These are phyloP conservation scores for Hemileccinum impolitum DNA, from an alignment of 768 basidiomycete genomes.

Conservation along the genomic window DNA sequence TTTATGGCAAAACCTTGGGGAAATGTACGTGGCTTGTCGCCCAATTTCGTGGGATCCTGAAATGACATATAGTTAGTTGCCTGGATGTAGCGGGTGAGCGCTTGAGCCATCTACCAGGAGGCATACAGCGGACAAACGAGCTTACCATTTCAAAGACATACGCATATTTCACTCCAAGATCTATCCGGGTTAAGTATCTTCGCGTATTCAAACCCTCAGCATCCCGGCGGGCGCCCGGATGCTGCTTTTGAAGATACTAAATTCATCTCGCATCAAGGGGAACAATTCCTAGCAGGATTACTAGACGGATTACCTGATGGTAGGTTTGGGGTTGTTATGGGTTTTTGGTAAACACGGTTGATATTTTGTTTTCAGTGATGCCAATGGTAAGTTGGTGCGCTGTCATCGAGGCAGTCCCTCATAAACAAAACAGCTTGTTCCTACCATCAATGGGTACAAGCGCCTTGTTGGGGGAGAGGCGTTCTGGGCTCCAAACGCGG, in stretches of 20 bases:
- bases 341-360: background rate
- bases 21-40: constrained; percentile 51
- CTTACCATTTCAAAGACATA: constrained; percentile 53
- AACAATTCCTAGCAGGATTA: constrained; percentile 94
- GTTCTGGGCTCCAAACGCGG: constrained; percentile 91
- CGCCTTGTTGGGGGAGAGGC: constrained; percentile 91
- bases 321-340: constrained; percentile 32
- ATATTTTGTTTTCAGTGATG: constrained; percentile 54
- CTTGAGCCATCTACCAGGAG: constrained; percentile 43
- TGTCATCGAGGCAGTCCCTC: background rate
- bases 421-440: constrained; percentile 55
- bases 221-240: constrained; percentile 57
- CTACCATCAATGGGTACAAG: constrained; percentile 96
- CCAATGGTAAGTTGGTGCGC: constrained; percentile 59
- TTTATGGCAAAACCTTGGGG: constrained; percentile 99
- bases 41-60: background rate
- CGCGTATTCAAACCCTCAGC: constrained; percentile 60
- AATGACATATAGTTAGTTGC: constrained; percentile 52
- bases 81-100: constrained; percentile 94
- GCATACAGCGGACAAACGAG: constrained; percentile 9
- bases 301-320: constrained; percentile 87
- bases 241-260: constrained; percentile 81
- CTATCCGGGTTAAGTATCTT: constrained; percentile 73
- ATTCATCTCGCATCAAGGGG: constrained; percentile 77
- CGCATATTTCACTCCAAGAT: constrained; percentile 85